phyloP scores from a whole-genome alignment of 2,329 filamentous ascomycete genomes.

The Paracamarosporium sp. region DNA sequence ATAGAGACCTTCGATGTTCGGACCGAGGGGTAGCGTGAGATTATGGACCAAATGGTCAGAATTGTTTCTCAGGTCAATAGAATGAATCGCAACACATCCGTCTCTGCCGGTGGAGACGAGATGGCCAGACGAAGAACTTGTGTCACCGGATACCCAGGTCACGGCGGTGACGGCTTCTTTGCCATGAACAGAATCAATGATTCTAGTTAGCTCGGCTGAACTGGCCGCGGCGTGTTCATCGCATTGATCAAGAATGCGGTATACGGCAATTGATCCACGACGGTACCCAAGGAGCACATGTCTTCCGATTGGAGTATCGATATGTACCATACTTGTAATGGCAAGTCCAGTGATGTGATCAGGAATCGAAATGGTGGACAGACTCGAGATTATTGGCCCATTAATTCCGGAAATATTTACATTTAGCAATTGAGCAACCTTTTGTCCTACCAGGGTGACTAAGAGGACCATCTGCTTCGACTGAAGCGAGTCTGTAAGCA shows the following conservation, averaged over 20 bases:
- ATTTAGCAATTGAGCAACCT: constrained; percentile 39
- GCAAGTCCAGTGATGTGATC: constrained; percentile 53
- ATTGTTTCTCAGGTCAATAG: constrained; percentile 32
- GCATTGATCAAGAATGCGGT: constrained; percentile 32
- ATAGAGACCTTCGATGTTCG: constrained; percentile 76
- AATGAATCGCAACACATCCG: constrained; percentile 74
- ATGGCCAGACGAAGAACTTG: constrained; percentile 47
- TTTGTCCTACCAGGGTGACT: constrained; percentile 46
- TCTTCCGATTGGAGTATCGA: constrained; percentile 21
- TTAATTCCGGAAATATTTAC: constrained; percentile 13
- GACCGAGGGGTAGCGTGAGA: constrained; percentile 72
- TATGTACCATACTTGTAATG: constrained; percentile 58
- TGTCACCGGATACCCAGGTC: constrained; percentile 41
- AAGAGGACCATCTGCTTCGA: constrained; percentile 39
- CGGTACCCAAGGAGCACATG: constrained; percentile 63
- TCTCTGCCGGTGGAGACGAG: constrained; percentile 79
- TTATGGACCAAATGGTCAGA: constrained; percentile 65
- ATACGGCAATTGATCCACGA: constrained; percentile 60
- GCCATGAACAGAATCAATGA: constrained; percentile 50
- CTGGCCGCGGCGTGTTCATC: neutral
- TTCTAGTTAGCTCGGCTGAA: constrained; percentile 16
- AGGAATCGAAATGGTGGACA: constrained; percentile 20
- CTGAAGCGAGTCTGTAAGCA: neutral
- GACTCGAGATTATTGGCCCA: constrained; percentile 4
- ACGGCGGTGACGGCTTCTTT: constrained; percentile 75